Evolutionary conservation across 169 alveolate species (phyloP).

Genomic region (Amoebophrya sp.): DNA sequence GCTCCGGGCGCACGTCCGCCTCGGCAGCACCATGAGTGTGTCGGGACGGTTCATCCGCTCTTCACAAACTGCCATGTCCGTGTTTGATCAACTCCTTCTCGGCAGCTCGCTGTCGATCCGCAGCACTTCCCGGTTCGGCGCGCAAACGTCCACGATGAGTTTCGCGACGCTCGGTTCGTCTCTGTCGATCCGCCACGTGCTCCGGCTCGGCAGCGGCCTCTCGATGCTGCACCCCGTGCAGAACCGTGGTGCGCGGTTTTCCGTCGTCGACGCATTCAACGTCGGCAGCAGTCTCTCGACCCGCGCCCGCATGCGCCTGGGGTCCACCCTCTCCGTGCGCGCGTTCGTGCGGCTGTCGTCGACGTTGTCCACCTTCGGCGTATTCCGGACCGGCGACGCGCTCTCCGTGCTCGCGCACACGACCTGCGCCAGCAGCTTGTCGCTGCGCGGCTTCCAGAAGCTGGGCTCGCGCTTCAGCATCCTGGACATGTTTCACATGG

Average conservation of each 20-base stretch:
- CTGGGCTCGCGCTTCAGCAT: not conserved
- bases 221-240: not conserved
- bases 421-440: not conserved
- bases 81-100: slow-evolving; percentile 1
- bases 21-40: not conserved
- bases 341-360: not conserved
- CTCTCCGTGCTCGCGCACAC: not conserved
- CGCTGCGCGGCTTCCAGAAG: not conserved
- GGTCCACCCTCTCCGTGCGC: not conserved
- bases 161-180: not conserved
- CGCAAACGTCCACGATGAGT: not conserved
- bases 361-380: not conserved
- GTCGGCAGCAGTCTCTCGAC: too few species aligned
- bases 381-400: not conserved
- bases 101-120: slow-evolving; percentile 4
- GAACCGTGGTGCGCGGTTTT: not conserved
- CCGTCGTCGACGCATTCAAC: not conserved
- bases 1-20: not conserved
- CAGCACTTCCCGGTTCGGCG: not conserved
- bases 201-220: not conserved
- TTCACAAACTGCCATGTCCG: too few species aligned
- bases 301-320: too few species aligned
- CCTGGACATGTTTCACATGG: too few species aligned
- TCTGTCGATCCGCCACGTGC: not conserved
- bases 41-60: not conserved